Conservation (phyloP, 805 yeast species). For the Diddensiella transvaalensis region DNA sequence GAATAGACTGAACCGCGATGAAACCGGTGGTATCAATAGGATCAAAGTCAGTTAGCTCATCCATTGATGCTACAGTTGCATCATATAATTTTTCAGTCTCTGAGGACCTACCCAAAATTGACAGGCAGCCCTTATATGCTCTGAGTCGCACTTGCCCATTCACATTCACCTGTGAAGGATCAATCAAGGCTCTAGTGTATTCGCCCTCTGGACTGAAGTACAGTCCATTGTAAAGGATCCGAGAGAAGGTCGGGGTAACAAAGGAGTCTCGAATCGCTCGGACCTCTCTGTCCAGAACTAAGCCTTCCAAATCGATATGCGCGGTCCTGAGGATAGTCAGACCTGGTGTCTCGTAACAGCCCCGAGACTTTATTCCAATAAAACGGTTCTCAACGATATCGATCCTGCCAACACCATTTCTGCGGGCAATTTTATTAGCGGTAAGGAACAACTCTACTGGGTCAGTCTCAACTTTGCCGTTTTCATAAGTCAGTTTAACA, state of each 20-base stretch:
- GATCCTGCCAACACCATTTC: conserved; percentile 99
- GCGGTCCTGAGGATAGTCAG: conserved; percentile 89
- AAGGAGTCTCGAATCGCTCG: conserved; percentile 94
- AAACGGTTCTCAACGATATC: conserved; percentile 99
- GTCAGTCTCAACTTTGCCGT: conserved; percentile 63
- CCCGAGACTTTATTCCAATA: conserved; percentile 98
- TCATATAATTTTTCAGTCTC: conserved; percentile 95
- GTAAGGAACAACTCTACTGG: conserved; percentile 90
- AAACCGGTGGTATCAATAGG: conserved; percentile 97
- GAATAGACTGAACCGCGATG: conserved; percentile 96
- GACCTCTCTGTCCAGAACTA: conserved; percentile 95
- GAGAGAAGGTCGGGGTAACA: conserved; percentile 89
- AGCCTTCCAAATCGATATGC: conserved; percentile 95
- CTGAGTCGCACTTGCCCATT: conserved; percentile 95
- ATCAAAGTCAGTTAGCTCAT: conserved; percentile 95
- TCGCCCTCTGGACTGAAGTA: conserved; percentile 99
- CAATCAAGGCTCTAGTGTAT: conserved; percentile 72
- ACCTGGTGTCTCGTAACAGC: conserved; percentile 99
- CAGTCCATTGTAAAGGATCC: conserved; percentile 91
- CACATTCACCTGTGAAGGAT: conserved; percentile 91
- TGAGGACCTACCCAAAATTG: conserved; percentile 89
- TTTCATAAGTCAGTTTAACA: conserved; percentile 63
- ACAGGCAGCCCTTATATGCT: conserved; percentile 84
- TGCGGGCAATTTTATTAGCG: conserved; percentile 94
- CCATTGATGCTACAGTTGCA: conserved; percentile 98